These are phyloP conservation scores for Chrysanthemum lavandulifolium DNA, from an alignment of 129 eudicot species.

Conservation along the genomic window DNA sequence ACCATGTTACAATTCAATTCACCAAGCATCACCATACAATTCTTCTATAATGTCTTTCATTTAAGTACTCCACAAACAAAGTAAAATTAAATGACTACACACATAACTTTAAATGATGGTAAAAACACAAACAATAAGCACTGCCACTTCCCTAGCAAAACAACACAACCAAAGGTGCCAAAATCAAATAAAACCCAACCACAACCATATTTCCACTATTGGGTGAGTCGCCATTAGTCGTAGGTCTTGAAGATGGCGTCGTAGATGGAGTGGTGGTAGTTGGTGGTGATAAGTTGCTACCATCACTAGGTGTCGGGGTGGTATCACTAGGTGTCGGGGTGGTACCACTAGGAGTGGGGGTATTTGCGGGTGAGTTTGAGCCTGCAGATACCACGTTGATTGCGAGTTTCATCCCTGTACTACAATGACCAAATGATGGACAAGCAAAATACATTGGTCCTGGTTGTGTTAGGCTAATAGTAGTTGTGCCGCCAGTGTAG, in stretches of 20 bases:
- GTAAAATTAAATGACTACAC: not conserved
- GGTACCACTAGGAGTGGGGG: conserved; percentile 22
- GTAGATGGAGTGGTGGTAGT: conserved; percentile 30
- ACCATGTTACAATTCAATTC: no score
- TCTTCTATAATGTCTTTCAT: no score
- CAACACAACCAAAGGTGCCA: conserved; percentile 48
- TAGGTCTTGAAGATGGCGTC: conserved; percentile 34
- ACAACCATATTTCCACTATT: conserved; percentile 22
- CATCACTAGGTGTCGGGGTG: conserved; percentile 21
- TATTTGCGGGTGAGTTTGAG: conserved; percentile 21
- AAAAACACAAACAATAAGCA: conserved; percentile 38
- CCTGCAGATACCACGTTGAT: conserved; percentile 35
- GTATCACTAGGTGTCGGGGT: conserved; percentile 20
- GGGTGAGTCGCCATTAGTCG: conserved; percentile 11
- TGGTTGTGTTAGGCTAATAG: conserved; percentile 28
- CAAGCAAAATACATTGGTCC: conserved; percentile 55
- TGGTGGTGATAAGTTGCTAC: conserved; percentile 29
- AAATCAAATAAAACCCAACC: conserved; percentile 22
- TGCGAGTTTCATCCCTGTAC: conserved; percentile 48
- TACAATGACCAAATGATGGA: conserved; percentile 50
- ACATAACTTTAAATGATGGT: not conserved
- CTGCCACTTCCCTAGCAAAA: conserved; percentile 93
- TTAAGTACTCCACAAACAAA: no score
- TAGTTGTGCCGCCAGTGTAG: conserved; percentile 30
- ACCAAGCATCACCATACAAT: no score